Evolutionary conservation across 768 basidiomycete genomes (phyloP), one percentile per base, ranked within the genome.

Genomic region (Leccinum pellstonianum): DNA sequence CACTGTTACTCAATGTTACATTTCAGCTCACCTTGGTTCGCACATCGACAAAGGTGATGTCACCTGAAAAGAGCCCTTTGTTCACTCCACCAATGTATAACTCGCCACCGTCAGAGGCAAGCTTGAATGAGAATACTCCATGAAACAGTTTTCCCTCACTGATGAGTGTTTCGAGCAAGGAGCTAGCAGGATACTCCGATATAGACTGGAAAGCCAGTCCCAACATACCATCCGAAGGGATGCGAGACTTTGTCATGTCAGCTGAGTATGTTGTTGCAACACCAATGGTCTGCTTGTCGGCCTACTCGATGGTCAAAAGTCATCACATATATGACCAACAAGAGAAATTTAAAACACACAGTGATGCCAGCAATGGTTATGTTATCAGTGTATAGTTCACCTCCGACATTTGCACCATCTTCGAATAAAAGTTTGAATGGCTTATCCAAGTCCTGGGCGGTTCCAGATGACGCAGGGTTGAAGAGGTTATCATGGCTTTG

Each of bases 181-280:
- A 6, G 3, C 41, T 41, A n/a, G 17, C 41, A 41, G n/a, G 41
- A 41, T 41, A 41, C 4, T 0, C 0, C 9, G 41, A 41, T 4
- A 10, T 10, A 10, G 41, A 41, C 4, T 10, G n/a, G n/a, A 41
- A 41, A 41, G 17, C 41, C 41, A 41, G 41, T 41, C 41, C 41
- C n/a, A 41, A n/a, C 9, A 41, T 0, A 9, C 41, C 41, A 3
- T 41, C 41, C 9, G 41, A 0, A 41, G 41, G 41, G 41, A 41
- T 0, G n/a, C 0, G 0, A 41, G 17, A n/a, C n/a, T 41, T 41
- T 9, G 0, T 0, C 2, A 41, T 17, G 5, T 15, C 9, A n/a
- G n/a, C n/a, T 9, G 41, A 41, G 38, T 41, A 41, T 10, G n/a
- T n/a, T n/a, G n/a, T 41, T n/a, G 41, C 41, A n/a, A 41, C 41